Base-by-base conservation (phyloP, 164 flowering plant species). In the Piper longum region DNA sequence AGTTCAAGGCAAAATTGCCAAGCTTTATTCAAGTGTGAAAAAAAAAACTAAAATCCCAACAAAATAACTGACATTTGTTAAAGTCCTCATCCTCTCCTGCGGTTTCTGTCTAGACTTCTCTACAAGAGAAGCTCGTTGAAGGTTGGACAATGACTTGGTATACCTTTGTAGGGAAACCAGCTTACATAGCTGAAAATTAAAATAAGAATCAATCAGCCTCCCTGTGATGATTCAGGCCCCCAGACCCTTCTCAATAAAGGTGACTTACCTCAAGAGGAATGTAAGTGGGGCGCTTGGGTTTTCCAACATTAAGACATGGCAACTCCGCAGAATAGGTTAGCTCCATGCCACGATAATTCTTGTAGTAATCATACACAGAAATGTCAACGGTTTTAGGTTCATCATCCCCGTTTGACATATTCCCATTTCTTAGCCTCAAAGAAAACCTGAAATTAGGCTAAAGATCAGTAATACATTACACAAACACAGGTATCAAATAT, bases 81-180 rank as follows among this genome's bases (percentile, higher is more conserved):
- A 71, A 42, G 71, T 78, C 16, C 43, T 64, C 90, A 88, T 91
- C 66, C 97, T 74, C 57, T 95, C 99, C 19, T 78, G 81, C 0
- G 99, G 99, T 74, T 91, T 95, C 44, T 91, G 99, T 41, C 99
- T 78, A 11, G 97, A 91, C 69, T 80, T 95, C 67, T 91, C 97
- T 16, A 95, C 99, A 1, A 95, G 77, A 0, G 97, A 77, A 43
- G 99, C 71, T 67, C 97, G 77, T 64, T 90, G 99, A 17, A 76
- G 66, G 16, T 77, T 79, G 3, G 85, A 65, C 9, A 95, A 71
- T 0, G 99, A 77, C 71, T 88, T 88, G 1, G 99, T 91, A 54
- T 95, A 95, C 0, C 97, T 83, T 82, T 95, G 96, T 52, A 91
- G 62, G 3, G 99, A 83, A 13, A 95, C 91, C 65, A 95, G 66